These are phyloP conservation scores for Pythium insidiosum DNA, from an alignment of 352 stramenopile species.

Conservation along the genomic window DNA sequence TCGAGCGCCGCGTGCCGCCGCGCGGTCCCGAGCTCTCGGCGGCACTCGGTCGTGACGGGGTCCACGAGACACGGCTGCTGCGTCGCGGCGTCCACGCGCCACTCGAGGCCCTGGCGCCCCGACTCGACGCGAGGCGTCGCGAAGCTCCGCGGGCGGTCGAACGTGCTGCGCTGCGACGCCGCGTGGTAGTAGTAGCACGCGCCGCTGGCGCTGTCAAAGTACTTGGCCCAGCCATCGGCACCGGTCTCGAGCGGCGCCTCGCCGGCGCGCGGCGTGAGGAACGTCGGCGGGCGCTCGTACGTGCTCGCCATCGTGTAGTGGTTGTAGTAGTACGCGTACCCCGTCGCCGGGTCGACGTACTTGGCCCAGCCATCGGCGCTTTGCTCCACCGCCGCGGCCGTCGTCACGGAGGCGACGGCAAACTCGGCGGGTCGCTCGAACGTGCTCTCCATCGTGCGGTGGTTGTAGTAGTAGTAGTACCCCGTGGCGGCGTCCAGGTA, in stretches of 20 bases:
- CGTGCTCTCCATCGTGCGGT: conserved; percentile 54
- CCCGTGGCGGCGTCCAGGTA: conserved; percentile 39
- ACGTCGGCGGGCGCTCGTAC: conserved; percentile 6
- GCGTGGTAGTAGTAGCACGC: conserved; percentile 68
- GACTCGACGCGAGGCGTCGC: conserved; percentile 26
- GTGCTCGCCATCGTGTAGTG: conserved; percentile 3
- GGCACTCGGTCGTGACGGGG: conserved; percentile 40
- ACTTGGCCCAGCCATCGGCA: conserved; percentile 33
- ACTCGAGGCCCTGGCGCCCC: conserved; percentile 6
- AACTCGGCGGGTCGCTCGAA: conserved; percentile 37
- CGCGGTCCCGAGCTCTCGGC: conserved; percentile 10
- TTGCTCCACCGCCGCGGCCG: conserved; percentile 2
- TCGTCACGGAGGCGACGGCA: conserved; percentile 18
- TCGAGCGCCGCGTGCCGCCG: conserved; percentile 1
- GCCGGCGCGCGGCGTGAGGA: conserved; percentile 7
- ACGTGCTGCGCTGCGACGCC: conserved; percentile 32
- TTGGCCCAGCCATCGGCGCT: conserved; percentile 29
- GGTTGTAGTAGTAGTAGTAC: conserved; percentile 78
- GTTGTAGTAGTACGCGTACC: conserved; percentile 29
- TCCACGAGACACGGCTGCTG: conserved; percentile 41
- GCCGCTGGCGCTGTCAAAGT: conserved; percentile 39
- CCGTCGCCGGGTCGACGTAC: conserved; percentile 30
- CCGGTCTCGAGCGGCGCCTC: conserved; percentile 1
- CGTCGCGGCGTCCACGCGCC: conserved; percentile 33
- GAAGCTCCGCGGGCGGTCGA: conserved; percentile 29